Evolutionary conservation across 805 yeast species (phyloP).

Genomic region (Candida nitratophila): DNA sequence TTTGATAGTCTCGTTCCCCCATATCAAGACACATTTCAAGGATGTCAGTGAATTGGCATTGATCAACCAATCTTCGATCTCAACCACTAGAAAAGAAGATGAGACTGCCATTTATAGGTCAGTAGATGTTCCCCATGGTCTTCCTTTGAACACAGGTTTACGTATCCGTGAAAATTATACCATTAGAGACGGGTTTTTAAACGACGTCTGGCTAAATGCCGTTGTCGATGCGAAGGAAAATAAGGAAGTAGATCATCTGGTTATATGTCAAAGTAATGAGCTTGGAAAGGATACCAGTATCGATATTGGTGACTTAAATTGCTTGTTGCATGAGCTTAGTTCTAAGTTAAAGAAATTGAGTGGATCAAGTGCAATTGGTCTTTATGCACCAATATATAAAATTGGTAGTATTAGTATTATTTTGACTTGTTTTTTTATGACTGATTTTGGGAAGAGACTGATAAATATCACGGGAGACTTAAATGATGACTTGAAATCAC

Average conservation of each 20-base stretch:
- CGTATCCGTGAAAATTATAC: slow-evolving; percentile 58
- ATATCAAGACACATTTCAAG: slow-evolving; percentile 27
- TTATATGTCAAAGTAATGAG: slow-evolving; percentile 2
- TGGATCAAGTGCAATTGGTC: slow-evolving; percentile 15
- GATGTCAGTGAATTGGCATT: slow-evolving; percentile 56
- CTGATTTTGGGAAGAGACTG: slow-evolving; percentile 28
- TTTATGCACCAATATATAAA: slow-evolving; percentile 13
- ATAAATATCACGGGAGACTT: slow-evolving; percentile 28
- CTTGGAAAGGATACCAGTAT: background rate
- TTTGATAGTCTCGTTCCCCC: slow-evolving; percentile 15
- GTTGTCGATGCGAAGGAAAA: slow-evolving; percentile 23
- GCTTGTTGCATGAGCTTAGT: slow-evolving; percentile 23
- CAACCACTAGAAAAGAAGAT: slow-evolving; percentile 52
- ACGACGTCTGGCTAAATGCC: slow-evolving; percentile 65
- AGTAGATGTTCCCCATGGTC: slow-evolving; percentile 64
- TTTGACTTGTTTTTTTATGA: slow-evolving; percentile 20
- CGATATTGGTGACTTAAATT: slow-evolving; percentile 18
- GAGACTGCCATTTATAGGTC: slow-evolving; percentile 78
- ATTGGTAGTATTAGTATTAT: slow-evolving; percentile 16
- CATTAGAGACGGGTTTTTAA: slow-evolving; percentile 66
- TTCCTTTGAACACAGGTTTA: slow-evolving; percentile 62
- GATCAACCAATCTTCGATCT: slow-evolving; percentile 56
- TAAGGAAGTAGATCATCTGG: slow-evolving; percentile 15
- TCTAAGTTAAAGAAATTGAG: slow-evolving; percentile 19
- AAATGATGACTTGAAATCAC: slow-evolving; percentile 27